Evolutionary conservation across 768 basidiomycete species (phyloP).

Genomic region (Cantharellus anzutake): DNA sequence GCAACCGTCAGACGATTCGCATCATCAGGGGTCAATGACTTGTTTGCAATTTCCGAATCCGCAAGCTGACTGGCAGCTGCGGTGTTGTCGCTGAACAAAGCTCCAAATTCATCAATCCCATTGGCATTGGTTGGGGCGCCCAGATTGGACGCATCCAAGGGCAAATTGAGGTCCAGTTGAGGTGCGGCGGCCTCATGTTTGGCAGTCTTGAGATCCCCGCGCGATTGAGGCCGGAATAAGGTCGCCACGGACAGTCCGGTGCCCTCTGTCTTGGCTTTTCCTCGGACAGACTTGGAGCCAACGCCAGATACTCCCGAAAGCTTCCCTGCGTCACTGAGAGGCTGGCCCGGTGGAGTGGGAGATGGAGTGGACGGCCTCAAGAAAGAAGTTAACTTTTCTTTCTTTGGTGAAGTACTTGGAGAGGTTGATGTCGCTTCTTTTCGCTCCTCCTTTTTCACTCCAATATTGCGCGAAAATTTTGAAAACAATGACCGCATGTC

Average conservation of each 20-base stretch:
- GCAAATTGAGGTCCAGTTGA: not conserved
- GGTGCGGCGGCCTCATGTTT: not conserved
- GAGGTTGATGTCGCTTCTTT: not conserved
- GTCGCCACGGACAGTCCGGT: not conserved
- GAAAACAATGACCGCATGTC: not conserved
- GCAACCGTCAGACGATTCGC: slow-evolving; percentile 43
- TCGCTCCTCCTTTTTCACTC: not conserved
- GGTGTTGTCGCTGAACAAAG: not conserved
- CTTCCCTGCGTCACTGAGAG: too few relatives aligned
- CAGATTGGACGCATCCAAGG: slow-evolving; percentile 20
- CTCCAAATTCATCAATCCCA: not conserved
- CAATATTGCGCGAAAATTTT: not conserved
- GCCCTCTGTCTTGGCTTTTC: not conserved
- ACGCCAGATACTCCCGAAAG: not conserved
- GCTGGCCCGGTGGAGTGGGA: not conserved
- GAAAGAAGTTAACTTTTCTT: not conserved
- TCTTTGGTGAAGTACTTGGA: not conserved
- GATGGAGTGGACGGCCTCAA: not conserved
- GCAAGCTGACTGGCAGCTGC: not conserved
- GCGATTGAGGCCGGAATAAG: too few relatives aligned
- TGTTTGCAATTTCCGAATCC: not conserved
- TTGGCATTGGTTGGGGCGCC: slow-evolving; percentile 16
- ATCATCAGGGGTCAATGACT: slow-evolving; percentile 38
- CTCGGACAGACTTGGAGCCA: not conserved
- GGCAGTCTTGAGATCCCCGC: not conserved